Conservation (phyloP, 805 yeast species). For the Brettanomyces bruxellensis region DNA sequence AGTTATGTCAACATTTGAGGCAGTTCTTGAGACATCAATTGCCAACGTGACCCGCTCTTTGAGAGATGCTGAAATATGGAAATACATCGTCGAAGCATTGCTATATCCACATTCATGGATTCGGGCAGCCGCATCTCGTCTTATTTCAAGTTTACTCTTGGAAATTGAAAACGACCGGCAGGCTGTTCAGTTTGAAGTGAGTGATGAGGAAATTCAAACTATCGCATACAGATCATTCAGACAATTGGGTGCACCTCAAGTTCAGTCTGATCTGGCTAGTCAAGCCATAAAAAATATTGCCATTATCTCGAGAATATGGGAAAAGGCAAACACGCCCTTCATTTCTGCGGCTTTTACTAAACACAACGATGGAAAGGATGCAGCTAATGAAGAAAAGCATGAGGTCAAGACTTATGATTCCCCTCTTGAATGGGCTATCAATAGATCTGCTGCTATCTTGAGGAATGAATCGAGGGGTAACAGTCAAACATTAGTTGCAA, state of each 20-base stretch:
- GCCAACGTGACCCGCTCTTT: slow-evolving; percentile 29
- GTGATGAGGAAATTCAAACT: slow-evolving; percentile 43
- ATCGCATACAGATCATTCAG: slow-evolving; percentile 61
- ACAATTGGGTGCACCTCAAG: slow-evolving; percentile 73
- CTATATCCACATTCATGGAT: slow-evolving; percentile 92
- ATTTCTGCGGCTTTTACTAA: slow-evolving; percentile 16
- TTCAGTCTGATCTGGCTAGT: slow-evolving; percentile 52
- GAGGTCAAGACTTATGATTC: slow-evolving; percentile 19
- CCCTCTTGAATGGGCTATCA: slow-evolving; percentile 53
- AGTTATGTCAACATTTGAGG: slow-evolving; percentile 38
- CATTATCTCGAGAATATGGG: slow-evolving; percentile 55
- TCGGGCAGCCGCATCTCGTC: slow-evolving; percentile 54
- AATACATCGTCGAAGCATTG: slow-evolving; percentile 40
- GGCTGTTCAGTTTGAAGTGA: slow-evolving; percentile 26
- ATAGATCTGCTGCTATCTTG: slow-evolving; percentile 52
- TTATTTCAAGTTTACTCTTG: slow-evolving; percentile 44
- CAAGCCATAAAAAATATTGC: slow-evolving; percentile 63
- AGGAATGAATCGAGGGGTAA: slow-evolving; percentile 52
- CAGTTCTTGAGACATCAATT: slow-evolving; percentile 8
- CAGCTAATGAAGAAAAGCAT: slow-evolving; percentile 15
- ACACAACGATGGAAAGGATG: slow-evolving; percentile 10
- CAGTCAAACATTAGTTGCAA: slow-evolving; percentile 47
- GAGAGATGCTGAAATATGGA: slow-evolving; percentile 40
- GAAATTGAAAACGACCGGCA: slow-evolving; percentile 7
- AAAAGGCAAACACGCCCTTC: slow-evolving; percentile 30